A percentile compares a stretch with the other conserved stretches of the same genome.
Evolutionary conservation across 1,284 basidiomycete genomes (phyloP).

Genomic region (Cystobasidium sp.): DNA sequence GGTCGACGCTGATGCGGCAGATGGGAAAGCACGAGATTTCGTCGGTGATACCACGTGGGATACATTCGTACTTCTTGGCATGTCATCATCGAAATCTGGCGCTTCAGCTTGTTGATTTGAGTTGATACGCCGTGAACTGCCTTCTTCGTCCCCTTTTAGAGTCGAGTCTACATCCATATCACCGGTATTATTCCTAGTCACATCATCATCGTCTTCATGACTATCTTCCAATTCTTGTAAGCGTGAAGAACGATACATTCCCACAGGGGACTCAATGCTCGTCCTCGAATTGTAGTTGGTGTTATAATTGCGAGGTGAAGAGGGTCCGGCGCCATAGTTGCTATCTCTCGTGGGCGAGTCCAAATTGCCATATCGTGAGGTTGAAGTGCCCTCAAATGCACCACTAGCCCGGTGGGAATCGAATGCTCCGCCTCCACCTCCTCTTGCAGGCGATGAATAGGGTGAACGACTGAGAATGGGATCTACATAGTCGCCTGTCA

Average conservation of each 20-base stretch:
- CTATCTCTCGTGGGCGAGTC: constrained; percentile 1
- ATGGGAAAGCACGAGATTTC: background rate
- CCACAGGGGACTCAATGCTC: constrained; percentile 38
- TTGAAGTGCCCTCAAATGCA: background rate
- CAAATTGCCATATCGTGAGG: background rate
- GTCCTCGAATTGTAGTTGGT: constrained; percentile 7
- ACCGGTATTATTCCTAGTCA: background rate
- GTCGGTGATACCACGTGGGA: background rate
- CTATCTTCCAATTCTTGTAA: constrained; percentile 36
- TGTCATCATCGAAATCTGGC: constrained; percentile 7
- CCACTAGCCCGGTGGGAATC: background rate
- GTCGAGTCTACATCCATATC: constrained; percentile 4
- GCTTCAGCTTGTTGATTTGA: constrained; percentile 21
- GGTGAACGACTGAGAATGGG: constrained; percentile 39
- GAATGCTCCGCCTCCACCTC: constrained; percentile 10
- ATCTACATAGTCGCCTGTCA: constrained; percentile 44
- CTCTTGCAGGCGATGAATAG: constrained; percentile 32
- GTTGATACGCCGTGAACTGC: constrained; percentile 7
- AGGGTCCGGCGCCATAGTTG: background rate
- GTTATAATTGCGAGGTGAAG: background rate
- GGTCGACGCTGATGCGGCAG: background rate
- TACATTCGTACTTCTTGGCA: background rate
- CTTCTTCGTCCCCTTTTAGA: background rate
- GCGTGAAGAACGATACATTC: constrained; percentile 29
- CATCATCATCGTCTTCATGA: background rate